Evolutionary conservation across 257 asterid genomes (phyloP), one percentile per base, ranked within the genome.

Genomic region (Vinca minor): DNA sequence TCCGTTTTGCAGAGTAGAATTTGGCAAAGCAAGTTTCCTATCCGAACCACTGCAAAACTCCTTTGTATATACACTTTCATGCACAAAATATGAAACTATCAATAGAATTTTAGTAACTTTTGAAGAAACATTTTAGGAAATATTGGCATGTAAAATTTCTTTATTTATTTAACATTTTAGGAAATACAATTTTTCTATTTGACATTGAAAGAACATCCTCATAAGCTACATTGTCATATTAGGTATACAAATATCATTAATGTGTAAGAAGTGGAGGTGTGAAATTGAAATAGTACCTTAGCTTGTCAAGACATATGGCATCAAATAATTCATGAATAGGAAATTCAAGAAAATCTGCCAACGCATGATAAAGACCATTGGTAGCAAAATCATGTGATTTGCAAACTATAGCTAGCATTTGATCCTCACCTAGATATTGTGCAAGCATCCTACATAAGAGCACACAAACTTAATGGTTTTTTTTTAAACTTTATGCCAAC

Each of bases 321-420:
- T 34, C 61, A 63, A 67, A 85, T 49, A 71, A 74, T 69, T 78
- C 76, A 0, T 62, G 55, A 1, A 70, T 45, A 39, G 80, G 63
- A 50, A 38, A 58, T 50, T 82, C 81, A 57, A 69, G 72, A 38
- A 48, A 20, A 42, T 64, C 17, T 2, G 88, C 86, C 12, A 74
- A 21, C 53, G 69, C 69, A n/a, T n/a, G n/a, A 58, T 53, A 20
- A 20, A 80, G 71, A 70, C 67, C 72, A 63, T 65, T 32, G 60
- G 62, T 45, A 39, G 82, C 85, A 63, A 74, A 80, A 21, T 65
- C 75, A 50, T 61, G 52, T 49, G 73, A 72, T 66, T 75, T 75
- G 83, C 95, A 88, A 26, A 78, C 96, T 25, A 82, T 56, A 9
- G 88, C 87, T 26, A 81, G 81, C 95, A 88, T 84, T 68, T 76